Base-by-base conservation (phyloP, 306 rosid genomes). In the Cucumis melo region DNA sequence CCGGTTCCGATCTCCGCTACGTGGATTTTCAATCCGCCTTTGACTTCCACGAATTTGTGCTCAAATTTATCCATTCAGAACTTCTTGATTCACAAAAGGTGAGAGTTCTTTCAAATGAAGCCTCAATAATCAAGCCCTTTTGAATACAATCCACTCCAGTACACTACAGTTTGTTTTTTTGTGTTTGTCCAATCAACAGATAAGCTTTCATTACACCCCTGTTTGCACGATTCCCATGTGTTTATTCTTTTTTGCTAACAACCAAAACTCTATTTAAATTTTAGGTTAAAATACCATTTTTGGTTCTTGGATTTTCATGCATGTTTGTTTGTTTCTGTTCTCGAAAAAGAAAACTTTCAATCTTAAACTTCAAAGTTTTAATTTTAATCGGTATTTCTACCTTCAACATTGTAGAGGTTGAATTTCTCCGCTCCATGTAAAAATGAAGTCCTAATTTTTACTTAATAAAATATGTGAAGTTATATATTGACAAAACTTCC, bases 1-100 rank as follows among this genome's bases (percentile, higher is more conserved):
- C 98, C 94, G 3, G 76, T 61, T 87, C 98, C 96, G 41, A 81
- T 59, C 51, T 90, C 90, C 1, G 96, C 92, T 0, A 87, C 77
- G 79, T 90, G 96, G 36, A 92, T 91, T 63, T 89, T 84, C 11
- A 90, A 86, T 15, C 75, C 85, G 17, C 80, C 68, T 14, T 62
- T 81, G 0, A 88, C 88, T 14, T 84, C 55, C 9, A 90, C 67
- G 62, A 87, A 85, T 51, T 78, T 84, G 91, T 87, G 96, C 65
- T 89, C 85, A 41, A 92, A 87, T 83, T 83, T 62, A 1, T 88
- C 87, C 92, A 86, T 88, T 6, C 21, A 60, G 32, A 27, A 15
- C 17, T 39, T 39, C 5, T 39, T 32, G 14, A 39, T 17, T 57
- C 14, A 6, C 20, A 13, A 4, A 24, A 34, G 46, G n/a, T 11